Percentiles rank a stretch among this genome's conserved stretches.
These are phyloP conservation scores for Pulveroboletus ravenelii DNA, from an alignment of 768 basidiomycete genomes.

Conservation along the genomic window DNA sequence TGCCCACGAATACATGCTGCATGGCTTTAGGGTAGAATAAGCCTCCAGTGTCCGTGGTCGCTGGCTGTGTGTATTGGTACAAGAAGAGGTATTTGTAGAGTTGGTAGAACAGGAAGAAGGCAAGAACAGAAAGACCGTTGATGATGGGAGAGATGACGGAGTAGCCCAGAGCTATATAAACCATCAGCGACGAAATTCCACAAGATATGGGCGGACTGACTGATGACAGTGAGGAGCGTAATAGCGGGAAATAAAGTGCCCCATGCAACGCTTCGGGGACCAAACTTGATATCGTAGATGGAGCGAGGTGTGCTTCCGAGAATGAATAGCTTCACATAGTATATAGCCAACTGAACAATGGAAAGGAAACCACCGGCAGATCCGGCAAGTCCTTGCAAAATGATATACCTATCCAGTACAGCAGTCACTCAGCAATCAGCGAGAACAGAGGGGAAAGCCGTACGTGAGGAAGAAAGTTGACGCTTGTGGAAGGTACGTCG, in stretches of 20 bases:
- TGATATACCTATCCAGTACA: slow-evolving; percentile 51
- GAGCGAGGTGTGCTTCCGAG: slow-evolving; percentile 87
- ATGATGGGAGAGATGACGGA: slow-evolving; percentile 90
- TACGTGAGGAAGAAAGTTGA: slow-evolving; percentile 91
- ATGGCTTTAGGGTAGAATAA: slow-evolving; percentile 94
- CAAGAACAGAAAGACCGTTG: slow-evolving; percentile 78
- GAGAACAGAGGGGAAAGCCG: slow-evolving; percentile 10
- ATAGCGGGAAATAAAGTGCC: slow-evolving; percentile 69
- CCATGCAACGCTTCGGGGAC: slow-evolving; percentile 60
- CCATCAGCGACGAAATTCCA: background rate
- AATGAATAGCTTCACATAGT: slow-evolving; percentile 87
- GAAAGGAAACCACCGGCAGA: slow-evolving; percentile 79
- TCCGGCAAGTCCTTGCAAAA: slow-evolving; percentile 77
- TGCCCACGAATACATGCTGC: slow-evolving; percentile 86
- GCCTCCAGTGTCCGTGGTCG: slow-evolving; percentile 78
- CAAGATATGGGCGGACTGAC: slow-evolving; percentile 37
- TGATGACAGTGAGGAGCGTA: slow-evolving; percentile 80
- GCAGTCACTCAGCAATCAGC: background rate
- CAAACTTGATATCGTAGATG: slow-evolving; percentile 80
- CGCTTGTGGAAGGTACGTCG: slow-evolving; percentile 71
- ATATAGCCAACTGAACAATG: slow-evolving; percentile 67
- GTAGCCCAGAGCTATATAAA: slow-evolving; percentile 60
- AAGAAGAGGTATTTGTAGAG: slow-evolving; percentile 86
- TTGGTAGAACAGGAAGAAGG: slow-evolving; percentile 81
- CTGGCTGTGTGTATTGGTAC: slow-evolving; percentile 69